phyloP scores from a whole-genome alignment of 73 alveolate genomes.

The Effrenium voratum region DNA sequence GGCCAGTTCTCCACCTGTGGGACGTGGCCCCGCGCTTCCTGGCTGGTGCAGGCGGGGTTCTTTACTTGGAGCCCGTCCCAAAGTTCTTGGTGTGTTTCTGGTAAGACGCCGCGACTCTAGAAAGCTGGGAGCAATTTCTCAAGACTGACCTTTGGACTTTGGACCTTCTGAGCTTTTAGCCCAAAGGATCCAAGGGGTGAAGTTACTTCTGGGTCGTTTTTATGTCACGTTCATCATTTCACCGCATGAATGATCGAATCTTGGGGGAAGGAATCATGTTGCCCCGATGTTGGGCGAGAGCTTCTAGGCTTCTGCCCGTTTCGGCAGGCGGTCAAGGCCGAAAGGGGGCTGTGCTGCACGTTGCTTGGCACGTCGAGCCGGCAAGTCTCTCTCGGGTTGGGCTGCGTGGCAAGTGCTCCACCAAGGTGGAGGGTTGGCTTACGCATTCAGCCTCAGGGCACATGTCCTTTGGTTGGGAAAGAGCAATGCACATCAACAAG shows the following conservation, averaged over 20 bases:
- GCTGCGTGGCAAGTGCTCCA: too few relatives aligned
- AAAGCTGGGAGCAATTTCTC: not conserved
- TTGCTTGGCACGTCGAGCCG: too few relatives aligned
- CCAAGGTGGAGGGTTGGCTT: too few relatives aligned
- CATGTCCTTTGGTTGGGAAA: too few relatives aligned
- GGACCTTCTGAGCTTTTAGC: not conserved
- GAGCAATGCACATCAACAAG: too few relatives aligned
- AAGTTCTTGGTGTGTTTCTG: too few relatives aligned
- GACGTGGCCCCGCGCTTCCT: slow-evolving; percentile 79
- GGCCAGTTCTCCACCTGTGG: slow-evolving; percentile 52
- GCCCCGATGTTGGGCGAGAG: not conserved
- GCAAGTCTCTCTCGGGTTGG: too few relatives aligned
- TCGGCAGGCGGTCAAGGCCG: slow-evolving; percentile 60
- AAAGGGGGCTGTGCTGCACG: slow-evolving; percentile 82
- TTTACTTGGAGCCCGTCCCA: not conserved
- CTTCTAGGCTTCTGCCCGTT: not conserved
- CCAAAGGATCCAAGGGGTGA: not conserved
- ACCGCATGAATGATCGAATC: not conserved
- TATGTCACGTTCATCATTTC: not conserved
- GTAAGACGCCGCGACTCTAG: not conserved
- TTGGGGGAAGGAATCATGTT: not conserved
- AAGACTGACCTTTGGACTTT: not conserved
- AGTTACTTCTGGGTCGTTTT: not conserved
- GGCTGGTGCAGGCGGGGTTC: slow-evolving; percentile 32
- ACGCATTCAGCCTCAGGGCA: too few relatives aligned